Evolutionary conservation across 345 rosid species (phyloP).

Genomic region (Gossypium raimondii): DNA sequence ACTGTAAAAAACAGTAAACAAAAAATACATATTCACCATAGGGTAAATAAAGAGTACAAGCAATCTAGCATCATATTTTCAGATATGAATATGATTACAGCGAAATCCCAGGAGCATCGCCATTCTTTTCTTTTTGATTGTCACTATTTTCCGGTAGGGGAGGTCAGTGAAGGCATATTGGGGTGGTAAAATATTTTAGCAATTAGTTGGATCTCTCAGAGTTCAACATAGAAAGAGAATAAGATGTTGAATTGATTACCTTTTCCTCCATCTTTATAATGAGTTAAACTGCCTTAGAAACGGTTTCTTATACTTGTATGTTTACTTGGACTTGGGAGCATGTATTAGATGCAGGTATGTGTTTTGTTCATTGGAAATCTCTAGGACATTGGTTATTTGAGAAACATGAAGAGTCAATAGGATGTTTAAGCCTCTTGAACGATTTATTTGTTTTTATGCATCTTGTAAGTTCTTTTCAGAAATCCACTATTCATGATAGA

Average conservation of each 20-base stretch:
- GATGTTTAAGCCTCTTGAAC: background rate
- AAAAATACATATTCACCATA: background rate
- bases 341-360: background rate
- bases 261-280: constrained; percentile 1
- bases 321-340: background rate
- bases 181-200: background rate
- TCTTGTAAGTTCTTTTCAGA: background rate
- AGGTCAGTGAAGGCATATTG: background rate
- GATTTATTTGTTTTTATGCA: background rate
- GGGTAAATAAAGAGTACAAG: background rate
- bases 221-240: background rate
- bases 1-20: background rate
- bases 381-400: background rate
- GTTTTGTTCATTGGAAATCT: background rate
- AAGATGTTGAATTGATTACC: background rate
- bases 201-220: background rate
- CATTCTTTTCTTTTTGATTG: background rate
- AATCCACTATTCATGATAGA: background rate
- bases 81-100: background rate
- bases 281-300: background rate
- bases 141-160: background rate
- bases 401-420: background rate
- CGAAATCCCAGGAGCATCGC: background rate
- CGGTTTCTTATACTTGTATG: background rate
- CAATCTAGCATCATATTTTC: background rate